phyloP scores from a whole-genome alignment of 805 yeast species.

The Zygosaccharomyces siamensis region DNA sequence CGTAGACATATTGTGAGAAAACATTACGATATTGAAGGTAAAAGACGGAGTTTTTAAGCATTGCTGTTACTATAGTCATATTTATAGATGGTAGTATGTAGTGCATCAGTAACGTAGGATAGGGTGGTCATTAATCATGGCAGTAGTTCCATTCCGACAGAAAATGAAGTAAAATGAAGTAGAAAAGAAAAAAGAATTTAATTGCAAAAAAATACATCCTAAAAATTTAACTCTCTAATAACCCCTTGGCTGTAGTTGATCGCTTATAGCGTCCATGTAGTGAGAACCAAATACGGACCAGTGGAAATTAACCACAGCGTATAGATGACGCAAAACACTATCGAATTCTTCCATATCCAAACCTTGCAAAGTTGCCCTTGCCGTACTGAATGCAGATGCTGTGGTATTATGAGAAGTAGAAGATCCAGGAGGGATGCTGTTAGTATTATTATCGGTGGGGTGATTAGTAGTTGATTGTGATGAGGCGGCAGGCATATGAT shows the following conservation, averaged over 20 bases:
- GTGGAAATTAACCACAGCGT: conserved; percentile 68
- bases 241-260: conserved; percentile 16
- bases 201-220: background rate
- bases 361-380: conserved; percentile 10
- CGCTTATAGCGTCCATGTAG: conserved; percentile 44
- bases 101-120: too few relatives aligned
- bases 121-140: too few relatives aligned
- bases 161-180: too few relatives aligned
- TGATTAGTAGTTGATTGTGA: conserved; percentile 2
- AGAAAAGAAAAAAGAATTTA: background rate
- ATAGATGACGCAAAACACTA: conserved; percentile 53
- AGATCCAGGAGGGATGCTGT: conserved; percentile 1
- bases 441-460: background rate
- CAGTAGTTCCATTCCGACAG: too few relatives aligned
- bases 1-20: too few relatives aligned
- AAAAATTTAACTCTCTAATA: background rate
- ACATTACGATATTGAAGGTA: too few relatives aligned
- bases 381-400: background rate
- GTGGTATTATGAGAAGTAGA: conserved; percentile 6
- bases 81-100: too few relatives aligned
- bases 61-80: too few relatives aligned
- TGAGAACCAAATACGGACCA: conserved; percentile 78
- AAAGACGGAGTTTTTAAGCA: too few relatives aligned
- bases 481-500: background rate
- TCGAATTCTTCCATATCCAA: conserved; percentile 48